Base-by-base conservation (phyloP, 495 filamentous ascomycete genomes). In the Haplographium delicatum region DNA sequence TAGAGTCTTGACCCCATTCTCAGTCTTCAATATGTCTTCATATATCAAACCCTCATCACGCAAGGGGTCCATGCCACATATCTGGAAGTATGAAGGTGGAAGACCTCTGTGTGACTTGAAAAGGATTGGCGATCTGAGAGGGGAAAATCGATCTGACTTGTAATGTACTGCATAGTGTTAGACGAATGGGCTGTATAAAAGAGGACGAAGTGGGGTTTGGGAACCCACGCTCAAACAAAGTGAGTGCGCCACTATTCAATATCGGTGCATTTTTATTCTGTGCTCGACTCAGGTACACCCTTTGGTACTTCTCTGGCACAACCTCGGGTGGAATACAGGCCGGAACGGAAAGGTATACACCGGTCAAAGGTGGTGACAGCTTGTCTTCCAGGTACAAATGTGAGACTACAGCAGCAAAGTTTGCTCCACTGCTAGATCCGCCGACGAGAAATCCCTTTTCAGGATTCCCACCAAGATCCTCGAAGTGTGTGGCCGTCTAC, bases 401-500 rank as follows among this genome's bases (percentile, higher is more conserved):
- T 1, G 65, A 60, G 2, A 72, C 51, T 9, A 73, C 64, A 10
- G 68, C 66, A 0, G 69, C 55, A 9, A 79, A 58, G 51, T 74
- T 73, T 2, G 63, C 74, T 6, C 75, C 76, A 11, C 74, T 73
- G 4, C 70, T 74, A 3, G 62, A 65, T 4, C 76, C 76, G 22
- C 73, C 73, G 28, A 79, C 47, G 24, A 80, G 53, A 48, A 79
- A 79, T 1, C 76, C 76, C 44, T 51, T 61, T 6, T 58, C 51
- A 3, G 67, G 64, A 42, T 71, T 64, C 13, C 68, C 66, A 18
- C 60, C 64, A 4, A 71, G 58, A 5, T 61, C 57, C 30, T 58
- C 30, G 48, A 68, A 66, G 40, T 78, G 67, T 19, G 55, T 37
- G 1, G 68, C 66, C 8, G 62, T 62, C 64, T 39, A 19, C 6